Evolutionary conservation across 768 basidiomycete genomes (phyloP).

Genomic region (Cystobasidium tubakii): DNA sequence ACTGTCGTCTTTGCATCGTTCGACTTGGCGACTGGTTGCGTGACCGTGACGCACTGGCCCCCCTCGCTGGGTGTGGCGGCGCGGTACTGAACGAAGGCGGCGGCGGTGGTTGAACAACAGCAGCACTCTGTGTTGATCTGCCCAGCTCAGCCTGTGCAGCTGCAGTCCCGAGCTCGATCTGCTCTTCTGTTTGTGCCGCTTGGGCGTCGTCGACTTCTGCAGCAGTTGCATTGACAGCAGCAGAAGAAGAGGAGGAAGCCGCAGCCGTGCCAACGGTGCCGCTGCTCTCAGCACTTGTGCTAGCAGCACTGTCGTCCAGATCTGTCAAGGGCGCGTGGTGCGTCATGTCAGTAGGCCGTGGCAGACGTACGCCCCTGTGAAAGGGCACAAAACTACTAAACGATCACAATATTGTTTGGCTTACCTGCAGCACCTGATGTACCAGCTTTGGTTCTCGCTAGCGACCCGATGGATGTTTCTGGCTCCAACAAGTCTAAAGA

Average conservation of each 20-base stretch:
- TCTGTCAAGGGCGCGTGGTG: not conserved
- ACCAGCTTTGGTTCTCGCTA: not conserved
- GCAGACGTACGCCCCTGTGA: not conserved
- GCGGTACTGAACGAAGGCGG: not conserved
- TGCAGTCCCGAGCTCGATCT: not conserved
- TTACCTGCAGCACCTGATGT: not conserved
- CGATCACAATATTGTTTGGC: not conserved
- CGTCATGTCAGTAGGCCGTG: not conserved
- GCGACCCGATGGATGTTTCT: constrained; percentile 22
- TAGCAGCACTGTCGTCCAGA: not conserved
- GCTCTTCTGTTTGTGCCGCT: not conserved
- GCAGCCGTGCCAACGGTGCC: not conserved
- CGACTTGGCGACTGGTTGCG: constrained; percentile 16
- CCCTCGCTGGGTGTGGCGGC: constrained; percentile 17
- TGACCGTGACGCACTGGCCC: constrained; percentile 6
- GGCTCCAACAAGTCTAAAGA: constrained; percentile 26
- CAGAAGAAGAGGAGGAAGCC: not conserved
- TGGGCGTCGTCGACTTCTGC: not conserved
- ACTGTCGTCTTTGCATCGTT: constrained; percentile 48
- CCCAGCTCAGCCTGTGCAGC: constrained; percentile 40
- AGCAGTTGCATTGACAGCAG: not conserved
- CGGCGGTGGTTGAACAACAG: constrained; percentile 14
- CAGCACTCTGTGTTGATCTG: not conserved
- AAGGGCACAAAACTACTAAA: not conserved
- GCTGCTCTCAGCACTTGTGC: not conserved